These are phyloP conservation scores for Nemania diffusa DNA, from an alignment of 2,329 filamentous ascomycete species.

Conservation along the genomic window DNA sequence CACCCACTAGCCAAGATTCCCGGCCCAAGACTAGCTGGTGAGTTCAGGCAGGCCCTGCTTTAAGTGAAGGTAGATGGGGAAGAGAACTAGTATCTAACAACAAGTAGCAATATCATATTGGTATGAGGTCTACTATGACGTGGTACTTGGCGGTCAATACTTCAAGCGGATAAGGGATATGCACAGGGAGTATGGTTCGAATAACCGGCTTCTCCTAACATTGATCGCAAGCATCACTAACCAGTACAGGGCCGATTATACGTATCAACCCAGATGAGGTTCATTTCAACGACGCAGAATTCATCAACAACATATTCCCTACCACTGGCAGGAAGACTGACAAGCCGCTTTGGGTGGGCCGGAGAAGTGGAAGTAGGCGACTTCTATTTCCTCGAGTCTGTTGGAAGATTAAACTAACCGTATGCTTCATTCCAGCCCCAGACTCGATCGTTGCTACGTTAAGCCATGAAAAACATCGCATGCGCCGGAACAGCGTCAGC, in stretches of 20 bases:
- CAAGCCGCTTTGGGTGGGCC: slow-evolving; percentile 19
- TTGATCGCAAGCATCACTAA: not conserved
- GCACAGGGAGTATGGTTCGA: slow-evolving; percentile 50
- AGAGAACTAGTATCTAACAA: not conserved
- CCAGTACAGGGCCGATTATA: slow-evolving; percentile 22
- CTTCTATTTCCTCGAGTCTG: not conserved
- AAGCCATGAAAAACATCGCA: slow-evolving; percentile 20
- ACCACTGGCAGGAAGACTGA: slow-evolving; percentile 21
- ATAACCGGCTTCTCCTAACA: not conserved
- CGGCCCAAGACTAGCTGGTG: slow-evolving; percentile 10
- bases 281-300: slow-evolving; percentile 27
- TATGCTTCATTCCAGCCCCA: slow-evolving; percentile 1
- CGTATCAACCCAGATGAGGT: slow-evolving; percentile 29
- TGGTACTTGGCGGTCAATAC: slow-evolving; percentile 48
- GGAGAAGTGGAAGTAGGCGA: slow-evolving; percentile 27
- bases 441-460: slow-evolving; percentile 28
- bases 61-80: not conserved
- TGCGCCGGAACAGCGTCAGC: slow-evolving; percentile 17
- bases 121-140: slow-evolving; percentile 52
- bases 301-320: slow-evolving; percentile 23
- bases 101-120: slow-evolving; percentile 44
- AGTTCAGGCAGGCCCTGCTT: not conserved
- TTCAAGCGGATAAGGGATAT: slow-evolving; percentile 48
- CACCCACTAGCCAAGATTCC: slow-evolving; percentile 9
- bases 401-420: not conserved